Conservation (phyloP, 2,329 filamentous ascomycete species). For the Blastomyces silverae region DNA sequence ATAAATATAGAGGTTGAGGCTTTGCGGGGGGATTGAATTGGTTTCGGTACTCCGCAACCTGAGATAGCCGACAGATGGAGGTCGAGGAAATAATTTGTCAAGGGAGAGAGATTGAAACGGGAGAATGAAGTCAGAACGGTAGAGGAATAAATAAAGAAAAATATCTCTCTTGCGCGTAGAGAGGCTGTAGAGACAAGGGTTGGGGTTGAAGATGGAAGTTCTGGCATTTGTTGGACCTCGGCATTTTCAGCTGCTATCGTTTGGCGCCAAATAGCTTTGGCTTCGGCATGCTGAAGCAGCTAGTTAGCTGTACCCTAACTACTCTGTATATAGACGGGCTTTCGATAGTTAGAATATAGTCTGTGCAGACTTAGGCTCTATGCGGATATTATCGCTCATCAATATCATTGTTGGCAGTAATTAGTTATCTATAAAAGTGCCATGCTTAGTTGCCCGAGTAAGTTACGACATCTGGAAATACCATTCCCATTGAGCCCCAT, state of each 20-base stretch:
- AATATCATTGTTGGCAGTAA: not conserved
- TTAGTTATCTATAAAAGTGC: not conserved
- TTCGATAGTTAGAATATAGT: too few species aligned
- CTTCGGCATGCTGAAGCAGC: too few species aligned
- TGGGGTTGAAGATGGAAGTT: too few species aligned
- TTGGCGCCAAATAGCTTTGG: not conserved
- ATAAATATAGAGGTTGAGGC: not conserved
- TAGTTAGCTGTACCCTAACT: too few species aligned
- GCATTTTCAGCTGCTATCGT: conserved; percentile 4
- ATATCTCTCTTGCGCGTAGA: too few species aligned
- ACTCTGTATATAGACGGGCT: too few species aligned
- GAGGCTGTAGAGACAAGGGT: too few species aligned
- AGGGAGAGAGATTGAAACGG: not conserved
- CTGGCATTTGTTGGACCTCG: not conserved
- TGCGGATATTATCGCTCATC: too few species aligned
- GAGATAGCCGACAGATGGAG: not conserved
- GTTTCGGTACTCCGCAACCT: not conserved
- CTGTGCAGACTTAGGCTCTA: too few species aligned
- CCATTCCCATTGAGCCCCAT: not conserved
- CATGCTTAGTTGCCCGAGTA: not conserved
- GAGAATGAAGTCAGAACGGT: not conserved
- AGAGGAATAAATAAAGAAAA: not conserved
- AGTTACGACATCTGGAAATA: not conserved
- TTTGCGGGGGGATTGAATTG: not conserved
- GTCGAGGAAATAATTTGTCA: not conserved